Percentiles rank a stretch among this genome's conserved stretches.
These are phyloP conservation scores for Amauroascus verrucosus DNA, from an alignment of 2,329 filamentous ascomycete species.

Conservation along the genomic window DNA sequence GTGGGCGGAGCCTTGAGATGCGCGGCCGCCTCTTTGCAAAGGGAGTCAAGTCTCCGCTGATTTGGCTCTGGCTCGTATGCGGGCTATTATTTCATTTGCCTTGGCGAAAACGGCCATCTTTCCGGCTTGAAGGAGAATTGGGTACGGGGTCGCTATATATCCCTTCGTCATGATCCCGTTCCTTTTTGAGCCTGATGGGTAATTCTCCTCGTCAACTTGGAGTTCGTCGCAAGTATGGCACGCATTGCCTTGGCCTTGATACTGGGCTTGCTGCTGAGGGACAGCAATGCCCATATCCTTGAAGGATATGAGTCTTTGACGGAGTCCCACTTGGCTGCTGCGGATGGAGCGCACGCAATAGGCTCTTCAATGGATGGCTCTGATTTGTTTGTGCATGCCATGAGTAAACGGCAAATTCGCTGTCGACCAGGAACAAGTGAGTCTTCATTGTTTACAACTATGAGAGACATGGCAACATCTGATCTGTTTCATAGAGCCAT, in stretches of 20 bases:
- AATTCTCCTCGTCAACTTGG: neutral
- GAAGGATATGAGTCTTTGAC: neutral
- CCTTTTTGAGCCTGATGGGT: neutral
- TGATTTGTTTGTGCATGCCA: neutral
- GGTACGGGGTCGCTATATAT: neutral
- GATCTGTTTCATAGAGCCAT: neutral
- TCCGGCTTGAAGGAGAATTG: no score
- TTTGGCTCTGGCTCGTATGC: neutral
- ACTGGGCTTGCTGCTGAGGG: neutral
- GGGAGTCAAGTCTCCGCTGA: neutral
- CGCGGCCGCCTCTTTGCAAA: no score
- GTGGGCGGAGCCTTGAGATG: neutral
- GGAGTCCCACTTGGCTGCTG: neutral
- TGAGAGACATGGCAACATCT: neutral
- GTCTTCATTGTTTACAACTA: neutral
- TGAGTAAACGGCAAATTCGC: constrained; percentile 1
- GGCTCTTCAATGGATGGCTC: neutral
- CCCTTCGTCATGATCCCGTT: neutral
- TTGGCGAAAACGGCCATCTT: neutral
- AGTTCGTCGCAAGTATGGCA: neutral
- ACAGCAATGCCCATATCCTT: neutral
- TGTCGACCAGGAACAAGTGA: constrained; percentile 3
- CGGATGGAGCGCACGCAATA: neutral
- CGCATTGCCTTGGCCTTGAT: neutral
- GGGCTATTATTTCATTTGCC: neutral